Percentiles rank a stretch among this genome's conserved stretches.
These are phyloP conservation scores for Xylariaceae sp. DNA, from an alignment of 2,329 filamentous ascomycete genomes.

Conservation along the genomic window DNA sequence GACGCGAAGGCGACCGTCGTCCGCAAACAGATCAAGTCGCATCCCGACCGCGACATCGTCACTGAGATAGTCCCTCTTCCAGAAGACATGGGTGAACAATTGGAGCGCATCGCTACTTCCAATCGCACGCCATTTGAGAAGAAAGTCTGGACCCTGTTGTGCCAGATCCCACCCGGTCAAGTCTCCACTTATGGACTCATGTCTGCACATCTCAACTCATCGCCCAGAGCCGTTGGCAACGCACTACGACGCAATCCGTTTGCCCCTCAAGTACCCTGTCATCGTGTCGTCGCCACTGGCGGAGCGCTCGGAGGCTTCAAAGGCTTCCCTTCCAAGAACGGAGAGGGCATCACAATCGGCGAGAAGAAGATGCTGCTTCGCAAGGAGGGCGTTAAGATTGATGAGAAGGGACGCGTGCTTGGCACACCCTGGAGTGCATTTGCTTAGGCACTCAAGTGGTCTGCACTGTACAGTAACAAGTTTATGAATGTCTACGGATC, in stretches of 20 bases:
- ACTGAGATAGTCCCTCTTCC: slow-evolving; percentile 6
- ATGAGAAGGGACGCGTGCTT: slow-evolving; percentile 55
- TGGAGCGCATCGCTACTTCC: slow-evolving; percentile 42
- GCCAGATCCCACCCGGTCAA: slow-evolving; percentile 70
- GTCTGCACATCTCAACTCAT: slow-evolving; percentile 45
- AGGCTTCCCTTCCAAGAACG: slow-evolving; percentile 59
- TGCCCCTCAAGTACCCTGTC: slow-evolving; percentile 70
- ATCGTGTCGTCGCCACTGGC: slow-evolving; percentile 72
- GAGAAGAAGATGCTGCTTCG: slow-evolving; percentile 61
- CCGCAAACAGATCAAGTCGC: slow-evolving; percentile 12
- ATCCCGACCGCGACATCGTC: background rate
- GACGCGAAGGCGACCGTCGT: background rate
- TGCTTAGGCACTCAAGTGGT: no score
- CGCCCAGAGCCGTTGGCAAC: slow-evolving; percentile 37
- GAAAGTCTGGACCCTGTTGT: slow-evolving; percentile 66
- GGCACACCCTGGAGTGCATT: slow-evolving; percentile 47
- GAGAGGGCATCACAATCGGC: slow-evolving; percentile 58
- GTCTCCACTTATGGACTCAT: slow-evolving; percentile 77
- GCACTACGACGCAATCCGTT: slow-evolving; percentile 72
- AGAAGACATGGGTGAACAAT: slow-evolving; percentile 36
- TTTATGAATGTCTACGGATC: no score
- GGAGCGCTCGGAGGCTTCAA: slow-evolving; percentile 70
- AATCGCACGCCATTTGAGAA: slow-evolving; percentile 54
- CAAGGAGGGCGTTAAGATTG: slow-evolving; percentile 62
- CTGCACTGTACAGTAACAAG: no score